These are phyloP conservation scores for Aureobasidium sp. DNA, from an alignment of 2,329 filamentous ascomycete species.

Conservation along the genomic window DNA sequence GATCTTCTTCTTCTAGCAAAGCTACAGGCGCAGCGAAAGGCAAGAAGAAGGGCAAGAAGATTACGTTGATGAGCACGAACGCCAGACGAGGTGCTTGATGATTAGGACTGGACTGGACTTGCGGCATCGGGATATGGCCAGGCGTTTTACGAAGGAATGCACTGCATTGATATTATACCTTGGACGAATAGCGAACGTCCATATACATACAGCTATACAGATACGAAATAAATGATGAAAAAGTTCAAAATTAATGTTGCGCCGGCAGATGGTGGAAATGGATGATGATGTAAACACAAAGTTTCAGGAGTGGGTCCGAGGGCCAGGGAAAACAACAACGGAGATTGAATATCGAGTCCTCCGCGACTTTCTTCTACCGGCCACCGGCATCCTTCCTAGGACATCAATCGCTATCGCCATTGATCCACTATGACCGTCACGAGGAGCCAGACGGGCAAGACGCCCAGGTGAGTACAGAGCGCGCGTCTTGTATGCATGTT, in stretches of 20 bases:
- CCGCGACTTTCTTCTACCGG: conserved; percentile 2
- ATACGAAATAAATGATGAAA: conserved; percentile 4
- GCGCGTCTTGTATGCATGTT: conserved; percentile 10
- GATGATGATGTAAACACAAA: neutral
- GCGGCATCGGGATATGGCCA: neutral
- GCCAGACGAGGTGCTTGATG: conserved; percentile 48
- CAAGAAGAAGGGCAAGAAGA: conserved; percentile 62
- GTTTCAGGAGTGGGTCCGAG: conserved; percentile 11
- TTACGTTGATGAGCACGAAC: conserved; percentile 62
- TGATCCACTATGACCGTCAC: conserved; percentile 29
- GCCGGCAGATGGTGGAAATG: neutral
- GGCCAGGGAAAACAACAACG: conserved; percentile 8
- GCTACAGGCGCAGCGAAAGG: conserved; percentile 38
- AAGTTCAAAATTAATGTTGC: neutral
- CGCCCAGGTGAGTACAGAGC: conserved; percentile 35
- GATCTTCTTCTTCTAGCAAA: neutral
- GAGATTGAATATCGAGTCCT: conserved; percentile 11
- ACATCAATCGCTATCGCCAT: neutral
- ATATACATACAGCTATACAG: conserved; percentile 6
- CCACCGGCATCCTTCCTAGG: conserved; percentile 6
- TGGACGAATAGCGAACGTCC: conserved; percentile 3
- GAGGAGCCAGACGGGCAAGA: conserved; percentile 43
- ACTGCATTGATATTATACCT: conserved; percentile 10
- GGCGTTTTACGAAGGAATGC: conserved; percentile 1
- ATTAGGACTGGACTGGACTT: neutral